phyloP scores from a whole-genome alignment of 805 yeast species.

The Suhomyces faveliae region DNA sequence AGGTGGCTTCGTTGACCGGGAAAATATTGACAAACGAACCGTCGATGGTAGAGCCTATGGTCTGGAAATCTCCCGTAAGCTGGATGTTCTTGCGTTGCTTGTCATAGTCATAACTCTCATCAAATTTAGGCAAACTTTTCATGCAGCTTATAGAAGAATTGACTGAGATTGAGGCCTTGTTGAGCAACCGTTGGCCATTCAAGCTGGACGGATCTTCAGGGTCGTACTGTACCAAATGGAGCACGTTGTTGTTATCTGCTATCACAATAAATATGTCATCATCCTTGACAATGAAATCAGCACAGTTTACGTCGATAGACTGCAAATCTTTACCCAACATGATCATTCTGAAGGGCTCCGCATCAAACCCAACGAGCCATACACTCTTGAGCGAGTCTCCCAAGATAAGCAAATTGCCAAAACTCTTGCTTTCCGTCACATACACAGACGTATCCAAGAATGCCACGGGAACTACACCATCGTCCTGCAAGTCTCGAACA shows the following conservation, averaged over 20 bases:
- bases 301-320: slow-evolving; percentile 58
- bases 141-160: slow-evolving; percentile 61
- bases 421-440: slow-evolving; percentile 74
- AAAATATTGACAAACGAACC: slow-evolving; percentile 74
- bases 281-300: slow-evolving; percentile 75
- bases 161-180: slow-evolving; percentile 66
- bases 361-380: slow-evolving; percentile 85
- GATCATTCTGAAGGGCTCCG: slow-evolving; percentile 89
- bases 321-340: slow-evolving; percentile 72
- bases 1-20: slow-evolving; percentile 73
- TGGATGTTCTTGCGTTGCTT: slow-evolving; percentile 22
- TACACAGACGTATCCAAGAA: slow-evolving; percentile 83
- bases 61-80: slow-evolving; percentile 45
- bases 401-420: slow-evolving; percentile 75
- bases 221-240: slow-evolving; percentile 80
- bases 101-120: slow-evolving; percentile 28
- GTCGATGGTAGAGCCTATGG: slow-evolving; percentile 71
- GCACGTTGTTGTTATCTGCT: slow-evolving; percentile 63
- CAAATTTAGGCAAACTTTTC: slow-evolving; percentile 43
- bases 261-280: slow-evolving; percentile 65
- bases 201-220: slow-evolving; percentile 86
- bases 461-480: slow-evolving; percentile 90
- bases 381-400: slow-evolving; percentile 80
- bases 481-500: slow-evolving; percentile 81
- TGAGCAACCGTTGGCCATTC: slow-evolving; percentile 73